Conservation (phyloP, 768 basidiomycete genomes). For the Kwoniella shandongensis region DNA sequence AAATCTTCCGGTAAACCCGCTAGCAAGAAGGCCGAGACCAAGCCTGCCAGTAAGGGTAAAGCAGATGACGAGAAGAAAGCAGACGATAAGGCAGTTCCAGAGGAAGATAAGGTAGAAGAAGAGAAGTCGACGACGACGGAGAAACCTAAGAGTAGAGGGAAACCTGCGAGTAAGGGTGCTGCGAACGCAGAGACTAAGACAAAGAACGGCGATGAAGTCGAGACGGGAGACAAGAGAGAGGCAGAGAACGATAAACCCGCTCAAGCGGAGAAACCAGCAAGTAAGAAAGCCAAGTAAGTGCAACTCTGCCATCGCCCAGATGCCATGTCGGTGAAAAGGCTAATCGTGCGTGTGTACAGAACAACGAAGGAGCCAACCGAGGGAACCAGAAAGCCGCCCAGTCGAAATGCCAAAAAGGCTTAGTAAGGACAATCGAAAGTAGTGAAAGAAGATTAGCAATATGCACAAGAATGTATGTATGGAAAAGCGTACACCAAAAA, state of each 20-base stretch:
- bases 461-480: no score
- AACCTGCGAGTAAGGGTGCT: slow-evolving; percentile 20
- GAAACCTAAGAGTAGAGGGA: slow-evolving; percentile 10
- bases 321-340: neutral
- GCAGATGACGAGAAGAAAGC: slow-evolving; percentile 10
- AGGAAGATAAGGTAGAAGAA: slow-evolving; percentile 8
- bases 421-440: neutral
- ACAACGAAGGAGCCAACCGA: slow-evolving; percentile 36
- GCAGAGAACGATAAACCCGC: slow-evolving; percentile 4
- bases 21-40: slow-evolving; percentile 24
- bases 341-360: slow-evolving; percentile 8
- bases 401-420: slow-evolving; percentile 23
- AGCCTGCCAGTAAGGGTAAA: slow-evolving; percentile 22
- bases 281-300: slow-evolving; percentile 49
- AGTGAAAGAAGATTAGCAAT: no score
- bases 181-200: slow-evolving; percentile 14
- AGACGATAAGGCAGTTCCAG: slow-evolving; percentile 14
- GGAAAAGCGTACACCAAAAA: no score
- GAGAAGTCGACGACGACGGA: slow-evolving; percentile 18
- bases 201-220: slow-evolving; percentile 22
- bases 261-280: slow-evolving; percentile 31
- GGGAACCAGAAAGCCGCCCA: slow-evolving; percentile 39
- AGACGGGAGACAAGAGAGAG: slow-evolving; percentile 11
- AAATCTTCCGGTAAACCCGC: slow-evolving; percentile 13
- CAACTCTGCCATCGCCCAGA: neutral